Base-by-base conservation (phyloP, 73 alveolate genomes). In the Urostyla sp. region DNA sequence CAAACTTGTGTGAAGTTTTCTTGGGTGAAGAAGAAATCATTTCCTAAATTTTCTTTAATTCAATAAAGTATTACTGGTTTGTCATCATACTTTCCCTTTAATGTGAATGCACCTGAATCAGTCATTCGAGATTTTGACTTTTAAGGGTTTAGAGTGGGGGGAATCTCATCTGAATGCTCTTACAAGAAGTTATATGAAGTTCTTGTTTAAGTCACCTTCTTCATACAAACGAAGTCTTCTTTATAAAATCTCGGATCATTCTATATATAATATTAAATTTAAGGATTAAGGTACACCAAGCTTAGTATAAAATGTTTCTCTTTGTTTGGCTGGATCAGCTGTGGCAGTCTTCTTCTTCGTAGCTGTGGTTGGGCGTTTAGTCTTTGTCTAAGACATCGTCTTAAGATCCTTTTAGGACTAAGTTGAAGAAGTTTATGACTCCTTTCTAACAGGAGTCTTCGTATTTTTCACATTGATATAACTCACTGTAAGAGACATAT, bases 291-390 rank as follows among this genome's bases (percentile, higher is more conserved):
- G 32, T 59, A 59, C 76, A 32, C 24, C 35, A 6, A 59, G 21
- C 30, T 59, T 11, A 59, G 76, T 13, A 34, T 59, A 59, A 36
- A 11, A 59, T 4, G 76, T 59, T 34, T 59, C 76, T 59, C 76
- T 59, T 59, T 59, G 76, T 20, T 59, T 59, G 55, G 76, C 57
- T 40, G n/a, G n/a, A n/a, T n/a, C n/a, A n/a, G n/a, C n/a, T n/a
- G n/a, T n/a, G n/a, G n/a, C n/a, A n/a, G n/a, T n/a, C n/a, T n/a
- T n/a, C n/a, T n/a, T n/a, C n/a, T n/a, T n/a, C n/a, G n/a, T n/a
- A n/a, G n/a, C n/a, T n/a, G n/a, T n/a, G n/a, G n/a, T n/a, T n/a
- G n/a, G n/a, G n/a, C n/a, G n/a, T n/a, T n/a, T n/a, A n/a, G n/a
- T n/a, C n/a, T n/a, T n/a, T n/a, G n/a, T n/a, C n/a, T n/a, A n/a